These are phyloP conservation scores for Mortierella hygrophila DNA, from an alignment of 192 early-diverging fungal genomes.

Conservation along the genomic window DNA sequence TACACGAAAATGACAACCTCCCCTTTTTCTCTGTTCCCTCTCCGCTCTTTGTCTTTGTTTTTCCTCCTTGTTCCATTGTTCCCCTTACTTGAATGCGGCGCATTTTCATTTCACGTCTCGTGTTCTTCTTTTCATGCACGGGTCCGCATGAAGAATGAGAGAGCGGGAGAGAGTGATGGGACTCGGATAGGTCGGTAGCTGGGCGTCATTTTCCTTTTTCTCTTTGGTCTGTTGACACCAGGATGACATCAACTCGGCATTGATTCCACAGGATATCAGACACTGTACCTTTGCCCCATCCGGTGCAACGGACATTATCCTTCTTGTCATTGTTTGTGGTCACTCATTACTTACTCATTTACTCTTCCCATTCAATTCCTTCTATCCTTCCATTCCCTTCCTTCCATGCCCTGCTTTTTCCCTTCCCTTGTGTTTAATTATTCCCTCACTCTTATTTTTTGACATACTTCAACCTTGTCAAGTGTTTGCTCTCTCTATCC, in stretches of 20 bases:
- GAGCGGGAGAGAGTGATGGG: not conserved
- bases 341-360: not conserved
- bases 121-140: not conserved
- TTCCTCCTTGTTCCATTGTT: not conserved
- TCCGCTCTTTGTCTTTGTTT: not conserved
- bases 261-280: not conserved
- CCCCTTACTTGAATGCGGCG: too few relatives aligned
- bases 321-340: not conserved
- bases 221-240: not conserved
- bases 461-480: too few relatives aligned
- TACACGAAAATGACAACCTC: not conserved
- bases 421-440: not conserved
- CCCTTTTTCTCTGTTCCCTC: not conserved
- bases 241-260: not conserved
- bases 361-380: not conserved
- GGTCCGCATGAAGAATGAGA: not conserved
- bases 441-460: not conserved
- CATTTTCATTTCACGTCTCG: not conserved
- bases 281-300: not conserved
- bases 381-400: not conserved
- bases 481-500: not conserved
- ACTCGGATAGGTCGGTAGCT: not conserved
- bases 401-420: not conserved
- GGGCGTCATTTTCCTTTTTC: not conserved
- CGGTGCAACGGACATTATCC: not conserved